phyloP scores from a whole-genome alignment of 1,284 basidiomycete species.

The Boletus subluridellus region DNA sequence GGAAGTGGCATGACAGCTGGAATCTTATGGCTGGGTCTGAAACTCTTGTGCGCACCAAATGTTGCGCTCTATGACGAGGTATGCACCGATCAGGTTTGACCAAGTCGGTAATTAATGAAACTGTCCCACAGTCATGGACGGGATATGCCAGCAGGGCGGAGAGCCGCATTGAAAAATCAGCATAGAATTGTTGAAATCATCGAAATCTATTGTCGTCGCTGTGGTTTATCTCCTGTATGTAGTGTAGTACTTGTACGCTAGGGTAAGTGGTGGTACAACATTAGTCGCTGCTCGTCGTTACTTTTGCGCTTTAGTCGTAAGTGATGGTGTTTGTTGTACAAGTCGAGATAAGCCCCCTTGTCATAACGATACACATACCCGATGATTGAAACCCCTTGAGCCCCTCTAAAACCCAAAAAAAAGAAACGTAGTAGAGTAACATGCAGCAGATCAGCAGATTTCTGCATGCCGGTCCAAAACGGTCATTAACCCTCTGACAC shows the following conservation, averaged over 20 bases:
- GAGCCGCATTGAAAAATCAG: conserved; percentile 57
- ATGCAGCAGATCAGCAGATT: conserved; percentile 20
- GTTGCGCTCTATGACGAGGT: conserved; percentile 85
- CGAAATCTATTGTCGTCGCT: conserved; percentile 2
- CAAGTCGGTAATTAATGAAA: conserved; percentile 19
- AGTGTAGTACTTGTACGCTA: conserved; percentile 21
- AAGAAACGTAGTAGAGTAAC: background rate
- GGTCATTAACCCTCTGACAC: conserved; percentile 37
- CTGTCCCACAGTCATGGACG: conserved; percentile 66
- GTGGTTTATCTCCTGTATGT: conserved; percentile 9
- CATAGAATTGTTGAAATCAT: conserved; percentile 9
- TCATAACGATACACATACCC: conserved; percentile 28
- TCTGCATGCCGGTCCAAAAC: conserved; percentile 33
- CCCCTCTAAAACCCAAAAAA: conserved; percentile 15
- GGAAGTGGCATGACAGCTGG: conserved; percentile 98
- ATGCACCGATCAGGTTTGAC: conserved; percentile 26
- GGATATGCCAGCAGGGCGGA: conserved; percentile 70
- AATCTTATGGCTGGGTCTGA: conserved; percentile 85
- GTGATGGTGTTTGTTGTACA: conserved; percentile 21
- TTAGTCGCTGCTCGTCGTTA: conserved; percentile 23
- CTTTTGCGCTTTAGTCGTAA: conserved; percentile 12
- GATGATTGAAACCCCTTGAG: conserved; percentile 16
- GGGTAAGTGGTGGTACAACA: conserved; percentile 33
- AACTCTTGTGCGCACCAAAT: conserved; percentile 57
- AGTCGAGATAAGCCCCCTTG: conserved; percentile 2